Evolutionary conservation across 257 asterid species (phyloP).

Genomic region (Solanum megistacrolobum): DNA sequence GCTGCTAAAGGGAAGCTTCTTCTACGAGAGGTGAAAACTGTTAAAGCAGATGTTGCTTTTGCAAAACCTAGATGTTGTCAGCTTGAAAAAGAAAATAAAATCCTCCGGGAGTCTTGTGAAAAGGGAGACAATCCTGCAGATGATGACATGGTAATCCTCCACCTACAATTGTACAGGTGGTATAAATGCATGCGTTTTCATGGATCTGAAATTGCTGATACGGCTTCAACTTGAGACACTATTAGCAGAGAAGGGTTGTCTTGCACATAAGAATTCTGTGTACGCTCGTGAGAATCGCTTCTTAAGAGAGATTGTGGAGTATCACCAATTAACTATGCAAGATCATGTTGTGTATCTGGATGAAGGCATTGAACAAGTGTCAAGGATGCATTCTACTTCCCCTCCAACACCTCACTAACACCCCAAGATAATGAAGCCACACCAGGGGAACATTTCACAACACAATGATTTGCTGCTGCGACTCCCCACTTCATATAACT

Average conservation of each 20-base stretch:
- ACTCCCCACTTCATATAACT: not conserved
- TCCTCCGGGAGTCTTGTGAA: constrained; percentile 70
- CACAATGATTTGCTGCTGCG: not conserved
- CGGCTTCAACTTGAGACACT: constrained; percentile 88
- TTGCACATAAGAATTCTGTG: no score
- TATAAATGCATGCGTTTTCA: not conserved
- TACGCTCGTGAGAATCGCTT: no score
- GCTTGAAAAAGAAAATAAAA: constrained; percentile 80
- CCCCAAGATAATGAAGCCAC: constrained; percentile 8
- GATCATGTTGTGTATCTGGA: constrained; percentile 68
- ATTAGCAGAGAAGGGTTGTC: constrained; percentile 20
- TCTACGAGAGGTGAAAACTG: constrained; percentile 80
- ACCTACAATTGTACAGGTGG: not conserved
- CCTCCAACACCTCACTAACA: constrained; percentile 23
- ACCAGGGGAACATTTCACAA: constrained; percentile 3
- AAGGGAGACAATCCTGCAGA: constrained; percentile 70
- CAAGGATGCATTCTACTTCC: constrained; percentile 36
- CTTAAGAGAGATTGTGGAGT: constrained; percentile 59
- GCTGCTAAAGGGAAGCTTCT: constrained; percentile 93
- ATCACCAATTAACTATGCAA: constrained; percentile 85
- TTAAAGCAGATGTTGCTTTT: constrained; percentile 77
- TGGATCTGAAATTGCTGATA: constrained; percentile 29
- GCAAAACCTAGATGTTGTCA: constrained; percentile 73
- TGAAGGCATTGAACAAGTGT: constrained; percentile 64
- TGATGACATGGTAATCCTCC: constrained; percentile 66